These are phyloP conservation scores for Lactarius sanguifluus DNA, from an alignment of 768 basidiomycete genomes.

Conservation along the genomic window DNA sequence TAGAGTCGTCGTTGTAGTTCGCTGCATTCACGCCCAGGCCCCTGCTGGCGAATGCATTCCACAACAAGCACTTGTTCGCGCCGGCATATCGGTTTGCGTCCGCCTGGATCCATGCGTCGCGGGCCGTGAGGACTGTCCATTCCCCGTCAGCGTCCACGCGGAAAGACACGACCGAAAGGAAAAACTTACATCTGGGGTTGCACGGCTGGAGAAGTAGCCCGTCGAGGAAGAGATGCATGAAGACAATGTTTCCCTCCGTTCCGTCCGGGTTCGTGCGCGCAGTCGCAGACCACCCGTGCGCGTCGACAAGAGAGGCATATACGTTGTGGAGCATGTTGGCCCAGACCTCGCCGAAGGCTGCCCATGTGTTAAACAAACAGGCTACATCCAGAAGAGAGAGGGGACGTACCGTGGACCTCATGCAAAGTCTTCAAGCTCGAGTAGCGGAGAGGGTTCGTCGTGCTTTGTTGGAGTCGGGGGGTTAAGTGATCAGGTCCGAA, in stretches of 20 bases:
- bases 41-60: constrained; percentile 48
- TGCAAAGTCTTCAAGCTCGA: constrained; percentile 38
- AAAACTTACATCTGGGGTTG: constrained; percentile 48
- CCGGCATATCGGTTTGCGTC: constrained; percentile 49
- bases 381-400: not conserved
- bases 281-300: constrained; percentile 35
- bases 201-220: constrained; percentile 48
- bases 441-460: constrained; percentile 47
- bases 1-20: constrained; percentile 36
- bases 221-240: constrained; percentile 52
- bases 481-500: constrained; percentile 17
- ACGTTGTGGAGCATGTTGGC: constrained; percentile 45
- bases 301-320: constrained; percentile 35
- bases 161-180: not conserved
- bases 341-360: constrained; percentile 60
- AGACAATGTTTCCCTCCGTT: constrained; percentile 49
- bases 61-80: constrained; percentile 46
- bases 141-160: not conserved
- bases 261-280: constrained; percentile 44
- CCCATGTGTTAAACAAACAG: constrained; percentile 1
- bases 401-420: constrained; percentile 48
- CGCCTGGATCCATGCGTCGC: constrained; percentile 53
- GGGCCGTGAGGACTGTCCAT: constrained; percentile 44
- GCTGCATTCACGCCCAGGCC: constrained; percentile 48
- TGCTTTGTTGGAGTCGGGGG: constrained; percentile 3